phyloP scores from a whole-genome alignment of 1,284 basidiomycete species.

The Marasmius sp. region DNA sequence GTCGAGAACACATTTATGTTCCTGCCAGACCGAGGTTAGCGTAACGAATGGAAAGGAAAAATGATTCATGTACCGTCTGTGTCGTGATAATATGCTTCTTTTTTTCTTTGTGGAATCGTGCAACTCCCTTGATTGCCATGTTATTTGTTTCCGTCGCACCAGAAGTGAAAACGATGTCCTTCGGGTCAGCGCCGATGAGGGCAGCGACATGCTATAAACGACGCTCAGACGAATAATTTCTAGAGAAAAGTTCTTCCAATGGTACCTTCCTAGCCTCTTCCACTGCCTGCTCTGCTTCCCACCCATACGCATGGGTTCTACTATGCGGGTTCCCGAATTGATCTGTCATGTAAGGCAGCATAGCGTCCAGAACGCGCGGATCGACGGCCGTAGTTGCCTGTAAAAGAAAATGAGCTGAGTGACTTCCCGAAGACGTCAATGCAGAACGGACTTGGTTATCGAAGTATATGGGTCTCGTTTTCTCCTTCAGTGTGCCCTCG shows the following conservation, averaged over 20 bases:
- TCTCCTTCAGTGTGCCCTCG: slow-evolving; percentile 61
- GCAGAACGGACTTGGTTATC: slow-evolving; percentile 80
- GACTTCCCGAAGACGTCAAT: neutral
- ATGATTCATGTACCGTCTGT: slow-evolving; percentile 67
- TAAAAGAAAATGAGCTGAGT: slow-evolving; percentile 13
- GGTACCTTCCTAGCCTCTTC: slow-evolving; percentile 86
- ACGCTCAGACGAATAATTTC: slow-evolving; percentile 16
- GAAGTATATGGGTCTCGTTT: slow-evolving; percentile 88
- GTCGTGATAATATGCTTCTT: slow-evolving; percentile 91
- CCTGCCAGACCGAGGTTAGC: slow-evolving; percentile 48
- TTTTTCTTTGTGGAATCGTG: slow-evolving; percentile 90
- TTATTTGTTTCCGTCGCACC: slow-evolving; percentile 99
- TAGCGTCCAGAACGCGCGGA: slow-evolving; percentile 94
- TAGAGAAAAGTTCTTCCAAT: neutral
- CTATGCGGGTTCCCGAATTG: slow-evolving; percentile 99
- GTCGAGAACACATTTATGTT: slow-evolving; percentile 99
- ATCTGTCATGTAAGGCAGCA: slow-evolving; percentile 95
- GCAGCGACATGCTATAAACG: slow-evolving; percentile 76
- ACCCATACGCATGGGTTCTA: slow-evolving; percentile 97
- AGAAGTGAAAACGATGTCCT: slow-evolving; percentile 97
- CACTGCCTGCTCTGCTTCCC: slow-evolving; percentile 96
- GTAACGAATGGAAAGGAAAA: neutral
- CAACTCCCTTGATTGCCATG: slow-evolving; percentile 97
- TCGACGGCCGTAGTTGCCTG: slow-evolving; percentile 98
- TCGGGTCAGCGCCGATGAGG: slow-evolving; percentile 91